Base-by-base conservation (phyloP, 768 basidiomycete species). In the Rhodocollybia butyracea region DNA sequence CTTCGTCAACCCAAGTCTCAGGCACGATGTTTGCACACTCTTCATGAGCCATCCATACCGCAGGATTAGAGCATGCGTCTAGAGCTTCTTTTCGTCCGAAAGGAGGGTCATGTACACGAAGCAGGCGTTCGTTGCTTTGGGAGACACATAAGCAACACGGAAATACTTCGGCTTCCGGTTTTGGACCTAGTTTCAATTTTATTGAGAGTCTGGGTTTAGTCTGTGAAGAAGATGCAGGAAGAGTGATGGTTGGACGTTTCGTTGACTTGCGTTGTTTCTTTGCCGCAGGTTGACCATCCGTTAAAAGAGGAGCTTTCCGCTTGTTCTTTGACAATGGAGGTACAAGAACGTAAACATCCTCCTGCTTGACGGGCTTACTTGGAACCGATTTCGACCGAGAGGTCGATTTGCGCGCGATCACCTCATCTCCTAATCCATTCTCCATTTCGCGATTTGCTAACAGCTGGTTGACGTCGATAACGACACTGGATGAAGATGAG, bases 381-480 rank as follows among this genome's bases (percentile, higher is more conserved):
- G 55, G 13, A 27, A 51, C n/a, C 19, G 43, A 7, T 45, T 29
- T 56, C 15, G 50, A n/a, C 10, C 13, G 26, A 17, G 40, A 11
- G n/a, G 30, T 42, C 54, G 24, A 55, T 50, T 32, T 51, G 52
- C 43, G 32, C 17, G 56, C 61, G 51, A 24, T 54, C 15, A 26
- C 55, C 60, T 59, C 59, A 61, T 29, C 47, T 57, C 59, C 34
- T 63, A 45, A 17, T 64, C 53, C 36, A 66, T 62, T 56, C 59
- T 86, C 86, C 6, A 73, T 73, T 26, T 81, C 85, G 3, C 86
- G 78, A 58, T 91, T 86, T 2, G 64, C 74, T 19, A 98, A 72
- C 41, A 97, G 80, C 60, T 89, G 86, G 64, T 96, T 92, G 21
- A 98, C 91, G 56, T 98, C 89, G 60, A 98, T 98, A 26, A 87